Percentiles rank a stretch among this genome's conserved stretches.
These are phyloP conservation scores for Fonsecaea erecta DNA, from an alignment of 2,329 filamentous ascomycete genomes.

Conservation along the genomic window DNA sequence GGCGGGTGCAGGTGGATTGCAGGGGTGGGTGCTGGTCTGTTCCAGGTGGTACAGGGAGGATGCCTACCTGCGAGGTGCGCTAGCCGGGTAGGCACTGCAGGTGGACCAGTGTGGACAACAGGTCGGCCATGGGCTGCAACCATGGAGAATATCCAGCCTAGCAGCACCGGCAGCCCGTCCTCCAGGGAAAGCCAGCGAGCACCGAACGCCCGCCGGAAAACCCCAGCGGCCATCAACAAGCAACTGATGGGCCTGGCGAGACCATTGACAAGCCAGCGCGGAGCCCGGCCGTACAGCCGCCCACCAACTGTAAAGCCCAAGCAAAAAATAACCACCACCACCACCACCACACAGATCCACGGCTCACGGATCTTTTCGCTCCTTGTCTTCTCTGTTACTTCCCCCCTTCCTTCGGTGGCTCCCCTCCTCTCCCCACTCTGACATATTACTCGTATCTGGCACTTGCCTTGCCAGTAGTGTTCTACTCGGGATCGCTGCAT, in stretches of 20 bases:
- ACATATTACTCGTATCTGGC: not conserved
- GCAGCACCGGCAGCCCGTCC: not conserved
- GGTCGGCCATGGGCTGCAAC: not conserved
- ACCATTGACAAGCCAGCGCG: slow-evolving; percentile 2
- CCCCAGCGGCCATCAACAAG: not conserved
- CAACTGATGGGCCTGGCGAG: not conserved
- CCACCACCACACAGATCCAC: not conserved
- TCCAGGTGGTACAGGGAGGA: not conserved
- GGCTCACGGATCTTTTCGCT: not conserved
- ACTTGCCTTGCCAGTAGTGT: not conserved
- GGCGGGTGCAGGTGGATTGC: slow-evolving; percentile 12
- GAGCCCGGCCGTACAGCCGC: not conserved
- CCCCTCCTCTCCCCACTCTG: not conserved
- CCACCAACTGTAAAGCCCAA: slow-evolving; percentile 1
- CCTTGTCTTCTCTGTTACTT: not conserved
- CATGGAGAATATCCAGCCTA: slow-evolving; percentile 1
- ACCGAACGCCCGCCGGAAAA: not conserved
- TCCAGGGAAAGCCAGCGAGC: not conserved
- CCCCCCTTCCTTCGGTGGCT: not conserved
- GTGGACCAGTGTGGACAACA: not conserved
- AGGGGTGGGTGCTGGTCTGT: not conserved
- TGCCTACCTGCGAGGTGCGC: not conserved
- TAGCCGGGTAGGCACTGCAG: not conserved
- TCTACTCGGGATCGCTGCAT: slow-evolving; percentile 9
- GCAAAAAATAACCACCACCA: not conserved